phyloP scores from a whole-genome alignment of 768 basidiomycete species.

The Phylloporus sp. region DNA sequence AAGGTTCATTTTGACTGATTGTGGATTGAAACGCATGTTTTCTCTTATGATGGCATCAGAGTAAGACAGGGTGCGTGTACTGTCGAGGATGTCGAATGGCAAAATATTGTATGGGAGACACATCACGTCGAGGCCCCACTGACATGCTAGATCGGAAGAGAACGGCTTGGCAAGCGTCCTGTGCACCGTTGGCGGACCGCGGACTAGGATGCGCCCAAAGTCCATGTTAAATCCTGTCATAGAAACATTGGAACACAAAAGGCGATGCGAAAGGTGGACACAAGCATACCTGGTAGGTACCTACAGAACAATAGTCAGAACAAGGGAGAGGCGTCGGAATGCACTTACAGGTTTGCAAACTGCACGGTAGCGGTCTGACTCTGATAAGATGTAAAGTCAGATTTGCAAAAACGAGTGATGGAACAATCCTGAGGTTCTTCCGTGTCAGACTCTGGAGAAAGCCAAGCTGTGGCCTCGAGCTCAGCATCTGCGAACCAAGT shows the following conservation, averaged over 20 bases:
- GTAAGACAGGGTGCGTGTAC: conserved; percentile 32
- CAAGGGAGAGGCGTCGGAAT: neutral
- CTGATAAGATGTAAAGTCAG: conserved; percentile 20
- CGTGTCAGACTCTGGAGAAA: conserved; percentile 19
- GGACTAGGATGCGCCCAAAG: conserved; percentile 42
- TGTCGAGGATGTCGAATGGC: conserved; percentile 47
- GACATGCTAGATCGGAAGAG: conserved; percentile 41
- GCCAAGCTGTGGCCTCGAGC: conserved; percentile 36
- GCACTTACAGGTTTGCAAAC: conserved; percentile 45
- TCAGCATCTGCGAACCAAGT: conserved; percentile 59
- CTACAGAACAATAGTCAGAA: conserved; percentile 18
- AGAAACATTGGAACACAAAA: neutral
- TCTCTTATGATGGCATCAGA: conserved; percentile 34
- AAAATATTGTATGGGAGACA: conserved; percentile 55
- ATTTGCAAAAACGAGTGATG: conserved; percentile 1
- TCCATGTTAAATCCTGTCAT: conserved; percentile 20
- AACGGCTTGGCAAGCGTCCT: conserved; percentile 39
- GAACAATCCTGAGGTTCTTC: conserved; percentile 23
- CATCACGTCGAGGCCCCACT: conserved; percentile 45
- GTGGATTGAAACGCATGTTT: conserved; percentile 38
- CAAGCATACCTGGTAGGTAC: conserved; percentile 27
- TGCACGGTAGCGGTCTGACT: conserved; percentile 30
- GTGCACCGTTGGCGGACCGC: conserved; percentile 24
- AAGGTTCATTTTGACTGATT: conserved; percentile 40
- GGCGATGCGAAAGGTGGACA: neutral